phyloP scores from a whole-genome alignment of 2,329 filamentous ascomycete species.

The Claviceps maximensis region DNA sequence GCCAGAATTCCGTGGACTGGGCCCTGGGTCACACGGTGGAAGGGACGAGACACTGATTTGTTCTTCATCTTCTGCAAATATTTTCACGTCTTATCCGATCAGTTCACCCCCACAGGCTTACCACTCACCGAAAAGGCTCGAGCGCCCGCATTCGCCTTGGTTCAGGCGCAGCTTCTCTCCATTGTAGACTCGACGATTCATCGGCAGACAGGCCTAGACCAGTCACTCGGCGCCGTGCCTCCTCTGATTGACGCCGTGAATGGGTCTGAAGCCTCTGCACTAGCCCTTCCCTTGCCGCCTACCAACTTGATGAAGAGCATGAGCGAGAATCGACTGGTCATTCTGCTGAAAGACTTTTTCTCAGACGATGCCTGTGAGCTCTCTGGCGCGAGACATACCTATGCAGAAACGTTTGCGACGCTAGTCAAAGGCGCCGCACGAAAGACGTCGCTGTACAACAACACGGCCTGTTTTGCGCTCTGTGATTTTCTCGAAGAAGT shows the following conservation, averaged over 20 bases:
- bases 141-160: constrained; percentile 63
- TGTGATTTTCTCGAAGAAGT: constrained; percentile 84
- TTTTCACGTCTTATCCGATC: constrained; percentile 65
- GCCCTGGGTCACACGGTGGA: constrained; percentile 76
- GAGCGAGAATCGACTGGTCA: constrained; percentile 77
- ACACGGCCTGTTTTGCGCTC: constrained; percentile 74
- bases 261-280: constrained; percentile 52
- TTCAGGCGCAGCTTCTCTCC: constrained; percentile 70
- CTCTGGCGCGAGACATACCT: constrained; percentile 46
- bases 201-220: constrained; percentile 47
- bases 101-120: constrained; percentile 49
- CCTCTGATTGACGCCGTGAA: constrained; percentile 31
- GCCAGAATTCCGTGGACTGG: constrained; percentile 73
- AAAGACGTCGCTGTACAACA: constrained; percentile 67
- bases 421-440: constrained; percentile 63
- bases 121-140: constrained; percentile 43
- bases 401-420: constrained; percentile 61
- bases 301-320: constrained; percentile 63
- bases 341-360: constrained; percentile 70
- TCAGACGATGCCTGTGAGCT: constrained; percentile 30
- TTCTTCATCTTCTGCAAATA: constrained; percentile 89
- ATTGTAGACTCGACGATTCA: constrained; percentile 76
- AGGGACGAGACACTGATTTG: constrained; percentile 73
- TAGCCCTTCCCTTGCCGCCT: constrained; percentile 49
- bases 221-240: constrained; percentile 26